These are phyloP conservation scores for Acacia pycnantha DNA, from an alignment of 331 rosid species.

Conservation along the genomic window DNA sequence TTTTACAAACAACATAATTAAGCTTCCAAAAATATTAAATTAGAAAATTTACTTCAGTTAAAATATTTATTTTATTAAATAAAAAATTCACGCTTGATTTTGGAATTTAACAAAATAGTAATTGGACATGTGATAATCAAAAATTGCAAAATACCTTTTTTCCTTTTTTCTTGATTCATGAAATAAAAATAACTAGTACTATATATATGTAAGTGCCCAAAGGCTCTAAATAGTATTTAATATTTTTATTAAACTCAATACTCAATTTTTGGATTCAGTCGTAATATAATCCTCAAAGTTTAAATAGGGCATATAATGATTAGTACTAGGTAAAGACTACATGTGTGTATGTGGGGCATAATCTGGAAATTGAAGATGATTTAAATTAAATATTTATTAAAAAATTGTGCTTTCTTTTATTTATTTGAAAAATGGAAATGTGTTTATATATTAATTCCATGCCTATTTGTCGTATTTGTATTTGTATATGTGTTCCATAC, in stretches of 20 bases:
- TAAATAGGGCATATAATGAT: neutral
- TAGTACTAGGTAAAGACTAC: neutral
- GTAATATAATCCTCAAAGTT: neutral
- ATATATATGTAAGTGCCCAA: neutral
- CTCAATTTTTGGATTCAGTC: neutral
- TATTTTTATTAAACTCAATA: neutral
- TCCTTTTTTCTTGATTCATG: neutral
- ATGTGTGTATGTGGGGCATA: neutral
- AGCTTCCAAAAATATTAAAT: neutral
- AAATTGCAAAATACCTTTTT: neutral
- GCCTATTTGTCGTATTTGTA: constrained; percentile 40
- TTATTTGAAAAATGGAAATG: neutral
- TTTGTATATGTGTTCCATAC: constrained; percentile 34
- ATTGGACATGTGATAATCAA: neutral
- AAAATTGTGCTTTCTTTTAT: neutral
- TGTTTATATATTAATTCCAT: neutral
- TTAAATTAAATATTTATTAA: neutral
- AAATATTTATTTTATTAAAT: neutral
- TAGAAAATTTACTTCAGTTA: neutral
- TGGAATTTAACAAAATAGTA: neutral
- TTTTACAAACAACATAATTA: neutral
- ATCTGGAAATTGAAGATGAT: neutral
- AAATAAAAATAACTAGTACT: neutral
- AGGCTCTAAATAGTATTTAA: neutral
- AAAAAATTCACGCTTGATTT: neutral